These are phyloP conservation scores for Fragaria vesca DNA, from an alignment of 306 rosid species.

Conservation along the genomic window DNA sequence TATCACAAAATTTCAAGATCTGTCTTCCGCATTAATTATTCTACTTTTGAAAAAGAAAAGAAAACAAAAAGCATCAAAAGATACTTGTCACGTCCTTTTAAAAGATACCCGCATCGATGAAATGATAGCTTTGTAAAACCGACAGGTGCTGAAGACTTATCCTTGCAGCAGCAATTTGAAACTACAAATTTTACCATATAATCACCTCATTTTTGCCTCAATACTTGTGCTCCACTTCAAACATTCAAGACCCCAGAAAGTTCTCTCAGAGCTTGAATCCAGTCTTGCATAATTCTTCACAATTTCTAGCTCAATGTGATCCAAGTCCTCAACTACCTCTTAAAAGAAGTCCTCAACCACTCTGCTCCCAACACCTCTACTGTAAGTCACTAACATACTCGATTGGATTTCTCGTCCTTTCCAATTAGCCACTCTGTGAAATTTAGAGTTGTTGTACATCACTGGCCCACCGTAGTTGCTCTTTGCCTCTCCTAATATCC, in stretches of 20 bases:
- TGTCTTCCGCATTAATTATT: not conserved
- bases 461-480: too few species aligned
- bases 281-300: not conserved
- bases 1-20: not conserved
- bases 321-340: too few species aligned
- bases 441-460: too few species aligned
- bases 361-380: too few species aligned
- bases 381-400: too few species aligned
- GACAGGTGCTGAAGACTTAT: not conserved
- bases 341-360: too few species aligned
- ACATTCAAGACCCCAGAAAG: not conserved
- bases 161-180: not conserved
- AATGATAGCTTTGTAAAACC: not conserved
- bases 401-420: too few species aligned
- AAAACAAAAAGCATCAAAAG: not conserved
- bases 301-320: too few species aligned
- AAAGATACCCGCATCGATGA: not conserved
- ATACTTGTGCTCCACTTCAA: not conserved
- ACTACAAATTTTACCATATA: too few species aligned
- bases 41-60: not conserved
- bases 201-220: not conserved
- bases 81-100: not conserved
- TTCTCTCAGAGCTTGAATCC: not conserved
- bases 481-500: too few species aligned
- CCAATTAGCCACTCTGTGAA: too few species aligned